Evolutionary conservation across 371 early-diverging fungal genomes (phyloP).

Genomic region (Rhizopus delemar): DNA sequence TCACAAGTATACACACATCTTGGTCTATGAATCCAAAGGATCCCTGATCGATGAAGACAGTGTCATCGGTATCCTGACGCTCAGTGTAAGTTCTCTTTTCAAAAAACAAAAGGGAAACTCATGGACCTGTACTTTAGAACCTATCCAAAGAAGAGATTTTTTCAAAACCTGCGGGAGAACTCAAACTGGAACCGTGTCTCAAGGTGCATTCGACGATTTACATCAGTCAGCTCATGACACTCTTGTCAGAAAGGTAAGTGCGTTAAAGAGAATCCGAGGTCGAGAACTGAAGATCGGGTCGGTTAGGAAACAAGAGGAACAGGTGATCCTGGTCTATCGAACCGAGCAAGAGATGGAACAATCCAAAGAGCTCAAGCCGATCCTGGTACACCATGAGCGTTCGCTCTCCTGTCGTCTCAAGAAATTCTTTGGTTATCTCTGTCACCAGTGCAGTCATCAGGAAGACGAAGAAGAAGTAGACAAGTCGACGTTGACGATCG

Average conservation of each 20-base stretch:
- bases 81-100: not conserved
- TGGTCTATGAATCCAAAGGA: slow-evolving; percentile 14
- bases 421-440: not conserved
- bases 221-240: slow-evolving; percentile 2
- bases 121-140: not conserved
- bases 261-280: not conserved
- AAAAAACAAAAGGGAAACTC: not conserved
- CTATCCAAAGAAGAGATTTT: not conserved
- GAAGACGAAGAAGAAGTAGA: slow-evolving; percentile 3
- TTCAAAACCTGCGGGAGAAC: slow-evolving; percentile 13
- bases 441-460: not conserved
- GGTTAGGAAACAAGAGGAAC: not conserved
- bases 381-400: not conserved
- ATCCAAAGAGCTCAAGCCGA: slow-evolving; percentile 3
- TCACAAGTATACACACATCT: slow-evolving; percentile 16
- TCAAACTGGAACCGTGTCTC: slow-evolving; percentile 12
- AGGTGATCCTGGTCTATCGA: slow-evolving; percentile 14
- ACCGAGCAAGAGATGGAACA: slow-evolving; percentile 19
- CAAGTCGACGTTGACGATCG: slow-evolving; percentile 9
- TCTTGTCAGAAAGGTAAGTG: not conserved
- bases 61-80: not conserved
- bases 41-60: not conserved
- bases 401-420: not conserved
- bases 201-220: slow-evolving; percentile 16
- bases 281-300: not conserved